These are phyloP conservation scores for Halophytophthora polymorphica DNA, from an alignment of 352 stramenopile species.

Conservation along the genomic window DNA sequence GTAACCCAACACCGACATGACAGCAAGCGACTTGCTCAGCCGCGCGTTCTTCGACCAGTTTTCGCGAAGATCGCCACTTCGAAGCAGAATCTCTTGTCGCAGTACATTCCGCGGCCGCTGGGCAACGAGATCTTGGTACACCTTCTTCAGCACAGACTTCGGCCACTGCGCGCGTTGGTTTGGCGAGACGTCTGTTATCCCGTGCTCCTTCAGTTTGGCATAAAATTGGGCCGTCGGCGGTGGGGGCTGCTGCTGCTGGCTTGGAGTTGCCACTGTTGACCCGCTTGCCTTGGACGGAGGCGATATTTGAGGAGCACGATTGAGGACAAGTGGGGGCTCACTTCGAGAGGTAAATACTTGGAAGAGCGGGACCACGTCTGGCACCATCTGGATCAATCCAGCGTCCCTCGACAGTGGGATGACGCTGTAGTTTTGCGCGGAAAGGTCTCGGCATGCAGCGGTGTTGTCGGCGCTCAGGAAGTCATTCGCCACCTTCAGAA, in stretches of 20 bases:
- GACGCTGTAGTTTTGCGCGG: constrained; percentile 69
- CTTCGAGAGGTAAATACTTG: constrained; percentile 68
- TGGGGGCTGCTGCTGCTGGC: constrained; percentile 27
- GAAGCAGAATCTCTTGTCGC: constrained; percentile 54
- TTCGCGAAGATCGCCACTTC: constrained; percentile 58
- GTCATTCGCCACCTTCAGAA: constrained; percentile 69
- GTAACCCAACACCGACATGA: constrained; percentile 88
- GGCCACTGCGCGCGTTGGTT: constrained; percentile 66
- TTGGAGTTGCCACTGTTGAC: background rate
- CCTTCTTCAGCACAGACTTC: constrained; percentile 48
- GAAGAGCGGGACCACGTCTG: constrained; percentile 76
- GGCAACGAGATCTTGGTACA: constrained; percentile 64
- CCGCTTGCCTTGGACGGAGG: constrained; percentile 6
- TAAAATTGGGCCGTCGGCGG: constrained; percentile 80
- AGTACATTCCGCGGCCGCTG: constrained; percentile 66
- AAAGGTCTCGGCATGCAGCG: constrained; percentile 41
- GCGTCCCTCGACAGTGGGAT: constrained; percentile 76
- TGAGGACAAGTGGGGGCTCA: constrained; percentile 19
- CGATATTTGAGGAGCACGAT: constrained; percentile 16
- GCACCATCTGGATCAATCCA: constrained; percentile 86
- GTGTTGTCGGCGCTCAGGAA: constrained; percentile 52
- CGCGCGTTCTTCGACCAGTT: constrained; percentile 53
- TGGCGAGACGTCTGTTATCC: constrained; percentile 66
- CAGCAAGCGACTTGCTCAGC: constrained; percentile 72
- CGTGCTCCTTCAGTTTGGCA: constrained; percentile 75